Evolutionary conservation across 441 rosid genomes (phyloP).

Genomic region (Gossypium davidsonii): DNA sequence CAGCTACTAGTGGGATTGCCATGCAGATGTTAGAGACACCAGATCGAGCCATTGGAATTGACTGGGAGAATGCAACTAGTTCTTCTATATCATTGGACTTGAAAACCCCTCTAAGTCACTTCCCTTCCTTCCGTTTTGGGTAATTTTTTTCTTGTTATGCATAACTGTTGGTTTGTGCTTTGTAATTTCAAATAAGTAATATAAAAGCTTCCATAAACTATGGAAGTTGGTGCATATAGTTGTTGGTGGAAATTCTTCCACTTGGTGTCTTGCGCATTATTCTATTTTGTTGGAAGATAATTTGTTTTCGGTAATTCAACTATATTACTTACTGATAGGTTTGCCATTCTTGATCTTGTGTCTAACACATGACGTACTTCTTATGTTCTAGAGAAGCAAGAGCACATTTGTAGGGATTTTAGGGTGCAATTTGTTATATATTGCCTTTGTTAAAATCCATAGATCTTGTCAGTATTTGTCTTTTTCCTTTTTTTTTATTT

Average conservation of each 20-base stretch:
- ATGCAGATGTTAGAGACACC: slow-evolving; percentile 62
- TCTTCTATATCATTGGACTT: slow-evolving; percentile 81
- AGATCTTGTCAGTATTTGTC: neutral
- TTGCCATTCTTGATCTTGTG: neutral
- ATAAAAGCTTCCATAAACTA: neutral
- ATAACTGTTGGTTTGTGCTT: neutral
- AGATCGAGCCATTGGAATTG: slow-evolving; percentile 52
- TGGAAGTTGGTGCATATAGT: neutral
- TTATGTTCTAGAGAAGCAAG: neutral
- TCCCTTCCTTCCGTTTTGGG: slow-evolving; percentile 98
- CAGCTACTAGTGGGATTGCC: slow-evolving; percentile 39
- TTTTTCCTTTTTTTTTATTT: neutral
- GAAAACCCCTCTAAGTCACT: slow-evolving; percentile 89
- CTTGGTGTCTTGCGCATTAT: neutral
- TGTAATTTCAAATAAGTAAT: neutral
- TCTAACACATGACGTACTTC: neutral
- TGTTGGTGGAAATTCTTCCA: neutral
- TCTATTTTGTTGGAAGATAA: neutral
- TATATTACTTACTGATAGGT: neutral
- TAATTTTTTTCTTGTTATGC: slow-evolving; percentile 29
- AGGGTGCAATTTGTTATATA: neutral
- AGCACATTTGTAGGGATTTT: neutral
- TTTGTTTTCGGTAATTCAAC: neutral
- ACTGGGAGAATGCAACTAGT: slow-evolving; percentile 65
- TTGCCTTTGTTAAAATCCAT: neutral